These are phyloP conservation scores for Lepidium africanum DNA, from an alignment of 345 rosid species.

Conservation along the genomic window DNA sequence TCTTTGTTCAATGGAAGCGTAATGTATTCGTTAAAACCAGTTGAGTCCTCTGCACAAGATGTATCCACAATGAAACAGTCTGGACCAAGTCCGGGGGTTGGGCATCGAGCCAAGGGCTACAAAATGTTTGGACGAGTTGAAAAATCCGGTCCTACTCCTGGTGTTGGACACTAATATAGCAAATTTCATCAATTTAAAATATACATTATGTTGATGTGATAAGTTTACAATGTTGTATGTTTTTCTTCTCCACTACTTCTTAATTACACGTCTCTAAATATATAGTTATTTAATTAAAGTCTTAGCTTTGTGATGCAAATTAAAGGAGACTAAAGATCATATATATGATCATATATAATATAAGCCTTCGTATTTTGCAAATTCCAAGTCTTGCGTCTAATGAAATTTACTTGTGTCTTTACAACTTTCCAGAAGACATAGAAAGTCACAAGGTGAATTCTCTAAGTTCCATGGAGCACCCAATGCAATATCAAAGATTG, in stretches of 20 bases:
- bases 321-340: background rate
- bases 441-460: background rate
- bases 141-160: constrained; percentile 11
- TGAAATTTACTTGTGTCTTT: background rate
- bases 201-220: background rate
- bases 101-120: constrained; percentile 16
- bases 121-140: background rate
- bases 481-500: background rate
- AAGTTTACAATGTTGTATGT: background rate
- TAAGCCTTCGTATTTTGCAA: background rate
- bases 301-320: background rate
- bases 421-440: background rate
- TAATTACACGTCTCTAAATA: background rate
- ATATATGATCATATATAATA: too few species aligned
- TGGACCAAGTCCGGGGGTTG: constrained; percentile 26
- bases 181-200: background rate
- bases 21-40: constrained; percentile 14
- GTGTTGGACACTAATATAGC: constrained; percentile 10
- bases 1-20: constrained; percentile 12
- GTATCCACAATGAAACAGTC: constrained; percentile 15
- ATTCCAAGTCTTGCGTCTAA: background rate
- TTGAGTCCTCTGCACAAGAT: background rate
- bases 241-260: background rate
- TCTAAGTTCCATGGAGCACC: background rate
- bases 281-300: background rate